phyloP scores from a whole-genome alignment of 2,329 filamentous ascomycete genomes.

The Stenocarpella maydis region DNA sequence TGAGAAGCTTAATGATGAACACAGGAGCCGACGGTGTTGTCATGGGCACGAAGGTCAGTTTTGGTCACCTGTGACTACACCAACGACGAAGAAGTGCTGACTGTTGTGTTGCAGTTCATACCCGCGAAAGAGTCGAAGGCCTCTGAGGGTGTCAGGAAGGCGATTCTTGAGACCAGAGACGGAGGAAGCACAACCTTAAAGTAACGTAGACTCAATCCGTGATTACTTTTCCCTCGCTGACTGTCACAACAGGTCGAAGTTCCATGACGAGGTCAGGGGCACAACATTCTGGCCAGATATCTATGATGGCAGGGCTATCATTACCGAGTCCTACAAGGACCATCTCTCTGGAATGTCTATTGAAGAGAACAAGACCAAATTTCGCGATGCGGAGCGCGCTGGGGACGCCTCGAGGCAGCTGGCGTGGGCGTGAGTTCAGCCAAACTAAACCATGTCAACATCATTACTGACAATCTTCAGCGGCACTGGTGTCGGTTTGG shows the following conservation, averaged over 20 bases:
- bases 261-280: slow-evolving; percentile 52
- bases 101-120: slow-evolving; percentile 48
- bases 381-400: slow-evolving; percentile 48
- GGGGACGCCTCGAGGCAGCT: slow-evolving; percentile 49
- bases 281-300: slow-evolving; percentile 50
- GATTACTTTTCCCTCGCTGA: background rate
- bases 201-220: slow-evolving; percentile 39
- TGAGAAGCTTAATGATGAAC: background rate
- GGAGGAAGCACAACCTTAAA: slow-evolving; percentile 57
- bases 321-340: slow-evolving; percentile 50
- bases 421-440: slow-evolving; percentile 42
- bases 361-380: slow-evolving; percentile 51
- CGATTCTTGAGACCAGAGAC: slow-evolving; percentile 52
- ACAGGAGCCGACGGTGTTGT: slow-evolving; percentile 53
- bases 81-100: background rate
- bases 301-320: slow-evolving; percentile 55
- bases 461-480: slow-evolving; percentile 33
- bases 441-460: background rate
- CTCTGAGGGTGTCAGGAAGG: slow-evolving; percentile 50
- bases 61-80: background rate
- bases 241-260: slow-evolving; percentile 41
- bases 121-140: slow-evolving; percentile 53
- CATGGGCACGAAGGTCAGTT: slow-evolving; percentile 51
- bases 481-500: slow-evolving; percentile 55
- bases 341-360: slow-evolving; percentile 50